These are phyloP conservation scores for Echinosophora koreensis DNA, from an alignment of 306 rosid genomes.

Conservation along the genomic window DNA sequence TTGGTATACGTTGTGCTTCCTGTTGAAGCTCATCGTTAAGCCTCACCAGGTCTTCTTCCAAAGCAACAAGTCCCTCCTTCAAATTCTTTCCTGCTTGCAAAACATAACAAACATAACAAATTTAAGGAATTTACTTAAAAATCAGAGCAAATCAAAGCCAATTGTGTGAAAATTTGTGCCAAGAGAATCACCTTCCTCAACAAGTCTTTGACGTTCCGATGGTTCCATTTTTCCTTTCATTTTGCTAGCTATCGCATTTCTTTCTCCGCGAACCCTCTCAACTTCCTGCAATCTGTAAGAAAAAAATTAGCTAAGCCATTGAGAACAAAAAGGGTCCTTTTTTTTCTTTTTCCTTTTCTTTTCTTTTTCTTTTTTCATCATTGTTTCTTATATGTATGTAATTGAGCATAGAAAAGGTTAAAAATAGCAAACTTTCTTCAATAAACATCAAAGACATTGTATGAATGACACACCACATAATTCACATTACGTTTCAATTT, in stretches of 20 bases:
- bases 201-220: constrained; percentile 76
- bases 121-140: constrained; percentile 31
- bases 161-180: constrained; percentile 24
- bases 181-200: constrained; percentile 76
- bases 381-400: not conserved
- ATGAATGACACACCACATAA: not conserved
- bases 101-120: not conserved
- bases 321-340: constrained; percentile 44
- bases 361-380: too few relatives aligned
- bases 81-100: constrained; percentile 75
- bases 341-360: too few relatives aligned
- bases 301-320: constrained; percentile 71
- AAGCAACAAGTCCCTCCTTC: constrained; percentile 76
- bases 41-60: constrained; percentile 89
- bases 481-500: not conserved
- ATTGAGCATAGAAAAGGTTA: constrained; percentile 11
- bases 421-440: constrained; percentile 4
- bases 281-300: constrained; percentile 97
- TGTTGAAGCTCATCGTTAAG: constrained; percentile 84
- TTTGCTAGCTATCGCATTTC: constrained; percentile 90
- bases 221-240: constrained; percentile 94
- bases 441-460: not conserved
- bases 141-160: constrained; percentile 13
- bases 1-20: constrained; percentile 90
- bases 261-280: constrained; percentile 89